phyloP scores from a whole-genome alignment of 2,329 filamentous ascomycete genomes.

The Gaeumannomyces tritici region DNA sequence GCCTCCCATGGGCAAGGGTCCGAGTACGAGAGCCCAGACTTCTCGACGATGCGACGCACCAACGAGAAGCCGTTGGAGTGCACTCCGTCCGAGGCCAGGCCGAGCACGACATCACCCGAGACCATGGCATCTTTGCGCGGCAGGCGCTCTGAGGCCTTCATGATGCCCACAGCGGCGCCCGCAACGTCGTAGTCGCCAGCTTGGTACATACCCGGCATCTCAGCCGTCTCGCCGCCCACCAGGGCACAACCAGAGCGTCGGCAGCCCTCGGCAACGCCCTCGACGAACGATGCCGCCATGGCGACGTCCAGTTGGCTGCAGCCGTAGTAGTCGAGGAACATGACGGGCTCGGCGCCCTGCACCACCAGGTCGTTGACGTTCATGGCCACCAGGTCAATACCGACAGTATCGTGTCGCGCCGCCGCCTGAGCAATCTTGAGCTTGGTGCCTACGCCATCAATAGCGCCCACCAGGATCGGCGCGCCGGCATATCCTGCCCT shows the following conservation, averaged over 20 bases:
- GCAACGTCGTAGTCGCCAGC: constrained; percentile 88
- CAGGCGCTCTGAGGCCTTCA: constrained; percentile 59
- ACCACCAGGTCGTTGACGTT: constrained; percentile 98
- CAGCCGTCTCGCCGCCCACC: constrained; percentile 94
- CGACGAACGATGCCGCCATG: constrained; percentile 75
- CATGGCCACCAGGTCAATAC: constrained; percentile 96
- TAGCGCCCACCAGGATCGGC: constrained; percentile 83
- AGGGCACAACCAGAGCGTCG: constrained; percentile 76
- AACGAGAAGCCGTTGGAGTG: constrained; percentile 98
- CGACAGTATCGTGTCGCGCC: constrained; percentile 86
- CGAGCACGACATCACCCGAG: constrained; percentile 76
- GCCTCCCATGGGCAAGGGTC: constrained; percentile 68
- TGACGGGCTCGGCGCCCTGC: constrained; percentile 86
- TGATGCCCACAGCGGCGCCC: constrained; percentile 80
- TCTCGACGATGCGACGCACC: constrained; percentile 79
- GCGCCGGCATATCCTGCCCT: constrained; percentile 64
- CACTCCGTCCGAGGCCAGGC: constrained; percentile 73
- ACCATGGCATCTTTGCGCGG: constrained; percentile 69
- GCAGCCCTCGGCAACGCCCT: constrained; percentile 84
- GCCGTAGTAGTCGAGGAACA: constrained; percentile 97
- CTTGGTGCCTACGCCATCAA: constrained; percentile 95
- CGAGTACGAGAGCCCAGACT: constrained; percentile 60
- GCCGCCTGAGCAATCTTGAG: constrained; percentile 90
- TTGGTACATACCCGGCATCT: constrained; percentile 94
- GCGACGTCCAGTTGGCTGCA: constrained; percentile 78